Percentiles rank a stretch among this genome's conserved stretches.
phyloP scores from a whole-genome alignment of 2,329 filamentous ascomycete genomes.

The Diaporthe citrichinensis region DNA sequence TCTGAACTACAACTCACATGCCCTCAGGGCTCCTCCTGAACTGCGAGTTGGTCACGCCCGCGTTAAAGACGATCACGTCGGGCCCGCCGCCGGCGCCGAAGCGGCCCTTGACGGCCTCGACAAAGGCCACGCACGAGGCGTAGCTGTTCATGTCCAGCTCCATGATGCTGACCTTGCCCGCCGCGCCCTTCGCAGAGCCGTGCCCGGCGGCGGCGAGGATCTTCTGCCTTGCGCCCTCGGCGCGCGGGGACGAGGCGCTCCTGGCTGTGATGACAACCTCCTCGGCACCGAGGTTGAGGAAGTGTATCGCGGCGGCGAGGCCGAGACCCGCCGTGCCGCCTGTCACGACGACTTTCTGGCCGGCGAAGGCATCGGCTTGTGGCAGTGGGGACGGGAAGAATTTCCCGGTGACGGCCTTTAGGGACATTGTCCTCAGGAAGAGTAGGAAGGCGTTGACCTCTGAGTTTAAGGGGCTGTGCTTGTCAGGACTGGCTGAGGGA shows the following conservation, averaged over 20 bases:
- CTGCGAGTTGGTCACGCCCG: slow-evolving; percentile 44
- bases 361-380: slow-evolving; percentile 44
- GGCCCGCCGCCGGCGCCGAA: slow-evolving; percentile 44
- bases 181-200: slow-evolving; percentile 38
- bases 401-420: slow-evolving; percentile 42
- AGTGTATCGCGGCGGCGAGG: slow-evolving; percentile 56
- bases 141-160: slow-evolving; percentile 48
- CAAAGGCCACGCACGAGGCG: slow-evolving; percentile 45
- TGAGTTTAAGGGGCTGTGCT: neutral
- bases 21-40: slow-evolving; percentile 46
- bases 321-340: slow-evolving; percentile 59
- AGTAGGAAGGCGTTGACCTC: neutral
- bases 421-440: slow-evolving; percentile 9
- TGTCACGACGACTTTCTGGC: slow-evolving; percentile 56
- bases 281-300: slow-evolving; percentile 55
- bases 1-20: slow-evolving; percentile 44
- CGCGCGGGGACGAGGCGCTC: slow-evolving; percentile 48
- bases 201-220: slow-evolving; percentile 48
- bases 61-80: slow-evolving; percentile 48
- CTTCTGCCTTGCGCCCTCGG: slow-evolving; percentile 53
- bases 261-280: slow-evolving; percentile 58
- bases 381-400: slow-evolving; percentile 46
- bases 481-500: neutral
- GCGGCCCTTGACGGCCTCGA: slow-evolving; percentile 44
- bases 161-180: slow-evolving; percentile 44